Percentiles rank a stretch among this genome's conserved stretches.
phyloP scores from a whole-genome alignment of 495 filamentous ascomycete genomes.

The Tuber aestivum region DNA sequence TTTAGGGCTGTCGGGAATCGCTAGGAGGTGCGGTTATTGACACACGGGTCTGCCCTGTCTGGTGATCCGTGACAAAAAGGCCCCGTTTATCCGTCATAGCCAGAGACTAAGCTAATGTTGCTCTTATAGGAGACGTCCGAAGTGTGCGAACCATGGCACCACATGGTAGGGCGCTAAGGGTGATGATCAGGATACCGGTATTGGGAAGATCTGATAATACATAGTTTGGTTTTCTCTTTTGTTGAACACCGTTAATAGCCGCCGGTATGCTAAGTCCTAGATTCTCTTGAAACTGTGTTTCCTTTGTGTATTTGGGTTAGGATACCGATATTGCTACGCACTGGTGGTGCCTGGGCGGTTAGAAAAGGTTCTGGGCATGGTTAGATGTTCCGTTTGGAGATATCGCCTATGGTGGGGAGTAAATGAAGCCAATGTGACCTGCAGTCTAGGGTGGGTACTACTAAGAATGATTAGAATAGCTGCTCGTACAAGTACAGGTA shows the following conservation, averaged over 20 bases:
- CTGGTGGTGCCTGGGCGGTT: not conserved
- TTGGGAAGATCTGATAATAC: not conserved
- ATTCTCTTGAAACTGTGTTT: not conserved
- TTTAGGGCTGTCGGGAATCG: not conserved
- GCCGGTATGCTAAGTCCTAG: not conserved
- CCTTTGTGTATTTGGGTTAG: not conserved
- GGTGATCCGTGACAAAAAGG: no score
- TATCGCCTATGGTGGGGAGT: not conserved
- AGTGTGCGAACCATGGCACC: not conserved
- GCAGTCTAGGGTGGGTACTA: not conserved
- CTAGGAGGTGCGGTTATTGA: not conserved
- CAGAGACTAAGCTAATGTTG: not conserved
- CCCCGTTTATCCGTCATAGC: not conserved
- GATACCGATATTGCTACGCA: not conserved
- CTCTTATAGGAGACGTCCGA: not conserved
- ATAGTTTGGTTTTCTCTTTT: not conserved
- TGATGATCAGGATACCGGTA: not conserved
- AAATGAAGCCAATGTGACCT: not conserved
- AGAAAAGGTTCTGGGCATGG: not conserved
- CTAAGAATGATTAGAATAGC: not conserved
- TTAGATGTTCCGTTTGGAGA: not conserved
- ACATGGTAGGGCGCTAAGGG: not conserved
- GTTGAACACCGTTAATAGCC: not conserved
- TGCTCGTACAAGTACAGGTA: no score
- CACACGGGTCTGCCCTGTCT: not conserved